These are phyloP conservation scores for Tricholoma terreum DNA, from an alignment of 768 basidiomycete species.

Conservation along the genomic window DNA sequence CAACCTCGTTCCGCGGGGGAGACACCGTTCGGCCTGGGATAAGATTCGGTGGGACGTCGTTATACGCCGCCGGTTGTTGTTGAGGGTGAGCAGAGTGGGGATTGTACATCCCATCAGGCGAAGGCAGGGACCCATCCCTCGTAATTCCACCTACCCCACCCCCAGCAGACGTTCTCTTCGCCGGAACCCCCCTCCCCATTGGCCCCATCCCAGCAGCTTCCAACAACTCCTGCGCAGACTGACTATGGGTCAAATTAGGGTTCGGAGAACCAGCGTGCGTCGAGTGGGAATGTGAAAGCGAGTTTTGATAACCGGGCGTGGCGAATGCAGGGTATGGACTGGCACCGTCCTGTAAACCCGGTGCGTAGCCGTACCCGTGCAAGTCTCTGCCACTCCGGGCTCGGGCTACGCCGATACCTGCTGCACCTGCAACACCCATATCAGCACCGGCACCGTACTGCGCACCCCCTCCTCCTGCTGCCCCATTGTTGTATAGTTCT, in stretches of 20 bases:
- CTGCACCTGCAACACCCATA: conserved; percentile 23
- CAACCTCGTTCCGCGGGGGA: conserved; percentile 11
- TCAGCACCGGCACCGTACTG: conserved; percentile 18
- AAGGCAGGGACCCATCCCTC: conserved; percentile 20
- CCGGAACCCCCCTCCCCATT: neutral
- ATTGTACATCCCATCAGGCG: neutral
- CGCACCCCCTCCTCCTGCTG: no score
- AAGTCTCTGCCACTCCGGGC: conserved; percentile 34
- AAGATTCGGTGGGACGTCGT: neutral
- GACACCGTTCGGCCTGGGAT: neutral
- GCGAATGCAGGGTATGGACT: conserved; percentile 41
- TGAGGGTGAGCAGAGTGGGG: neutral
- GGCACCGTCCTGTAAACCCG: conserved; percentile 33
- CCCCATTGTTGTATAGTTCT: conserved; percentile 29
- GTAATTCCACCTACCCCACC: conserved; percentile 5
- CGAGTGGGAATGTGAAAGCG: neutral
- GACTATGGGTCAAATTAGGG: neutral
- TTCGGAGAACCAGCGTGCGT: neutral
- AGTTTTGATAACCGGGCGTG: conserved; percentile 17
- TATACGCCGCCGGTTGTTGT: conserved; percentile 5
- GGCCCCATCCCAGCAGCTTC: conserved; percentile 25
- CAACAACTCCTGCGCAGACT: conserved; percentile 8
- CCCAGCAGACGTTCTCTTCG: conserved; percentile 1
- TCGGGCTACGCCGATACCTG: conserved; percentile 43
- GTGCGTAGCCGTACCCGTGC: conserved; percentile 30